Percentiles rank a stretch among this genome's conserved stretches.
These are phyloP conservation scores for Dillenia turbinata DNA, from an alignment of 164 flowering plant genomes.

Conservation along the genomic window DNA sequence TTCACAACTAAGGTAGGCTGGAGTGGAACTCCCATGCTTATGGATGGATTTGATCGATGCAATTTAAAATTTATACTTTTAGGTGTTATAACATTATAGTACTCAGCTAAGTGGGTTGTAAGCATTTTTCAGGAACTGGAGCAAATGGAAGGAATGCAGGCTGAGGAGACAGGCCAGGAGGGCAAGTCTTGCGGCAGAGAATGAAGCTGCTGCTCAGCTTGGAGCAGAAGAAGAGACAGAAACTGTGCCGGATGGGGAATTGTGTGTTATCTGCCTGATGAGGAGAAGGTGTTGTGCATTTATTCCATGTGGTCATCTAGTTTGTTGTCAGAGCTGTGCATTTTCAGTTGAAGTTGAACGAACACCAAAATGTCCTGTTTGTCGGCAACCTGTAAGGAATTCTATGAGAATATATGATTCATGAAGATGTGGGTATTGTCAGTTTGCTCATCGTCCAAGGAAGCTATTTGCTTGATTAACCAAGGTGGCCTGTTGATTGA, in stretches of 20 bases:
- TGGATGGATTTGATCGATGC: no score
- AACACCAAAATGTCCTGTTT: slow-evolving; percentile 77
- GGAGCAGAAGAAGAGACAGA: slow-evolving; percentile 42
- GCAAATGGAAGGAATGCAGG: slow-evolving; percentile 65
- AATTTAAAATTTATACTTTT: no score
- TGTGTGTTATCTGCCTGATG: slow-evolving; percentile 78
- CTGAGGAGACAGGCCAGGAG: slow-evolving; percentile 30
- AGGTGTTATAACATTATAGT: no score
- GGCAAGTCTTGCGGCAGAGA: slow-evolving; percentile 9
- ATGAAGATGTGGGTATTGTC: slow-evolving; percentile 20
- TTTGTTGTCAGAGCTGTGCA: slow-evolving; percentile 78
- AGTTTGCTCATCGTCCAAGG: no score
- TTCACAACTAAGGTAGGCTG: no score
- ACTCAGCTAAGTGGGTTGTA: no score
- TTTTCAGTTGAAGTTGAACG: slow-evolving; percentile 52
- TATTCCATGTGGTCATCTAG: slow-evolving; percentile 89
- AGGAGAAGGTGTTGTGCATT: slow-evolving; percentile 74
- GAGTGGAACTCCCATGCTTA: no score
- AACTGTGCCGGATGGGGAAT: slow-evolving; percentile 68
- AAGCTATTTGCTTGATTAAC: no score
- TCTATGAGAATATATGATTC: slow-evolving; percentile 63
- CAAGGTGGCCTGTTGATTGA: no score
- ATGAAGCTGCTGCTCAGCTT: slow-evolving; percentile 7
- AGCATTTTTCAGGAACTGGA: slow-evolving; percentile 63
- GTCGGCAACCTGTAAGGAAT: slow-evolving; percentile 56